Base-by-base conservation (phyloP, 106 monocot genomes). In the Iris macrosiphon region DNA sequence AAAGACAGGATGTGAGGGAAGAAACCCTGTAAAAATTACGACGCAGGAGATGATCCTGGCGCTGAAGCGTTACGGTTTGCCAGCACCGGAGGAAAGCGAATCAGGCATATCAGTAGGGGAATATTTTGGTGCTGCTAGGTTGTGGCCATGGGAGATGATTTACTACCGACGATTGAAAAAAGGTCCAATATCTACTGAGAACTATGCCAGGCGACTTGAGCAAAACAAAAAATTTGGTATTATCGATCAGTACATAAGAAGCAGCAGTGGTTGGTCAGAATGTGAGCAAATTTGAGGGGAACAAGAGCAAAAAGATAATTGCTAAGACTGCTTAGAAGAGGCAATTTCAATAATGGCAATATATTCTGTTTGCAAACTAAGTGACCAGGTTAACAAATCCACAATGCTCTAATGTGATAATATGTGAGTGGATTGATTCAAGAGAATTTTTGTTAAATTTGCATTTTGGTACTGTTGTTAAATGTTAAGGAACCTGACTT, bases 61-160 rank as follows among this genome's bases (percentile, higher is more conserved):
- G 63, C 61, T 76, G 42, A 76, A 52, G 57, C 79, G 79, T 56
- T 74, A 83, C 71, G 70, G 82, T 23, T 58, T 76, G 23, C 37
- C 46, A 30, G 40, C 53, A 25, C 63, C 52, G 14, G 69, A 72
- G 42, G 70, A 62, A 21, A 50, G 18, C 31, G 67, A 63, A 21
- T 32, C 29, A 10, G 72, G 49, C 9, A 26, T 67, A 10, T 41
- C 76, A 16, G 67, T 73, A 9, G 79, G 73, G 31, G 28, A 45
- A 22, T 83, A 79, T 48, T 79, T 83, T 44, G 88, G 88, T 59
- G 72, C 79, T 64, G 75, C 82, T 47, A 72, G 75, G 44, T 12
- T 83, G 47, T 88, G 88, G 88, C 82, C 82, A 40, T 88, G 88
- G 82, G 79, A 83, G 31, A 76, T 88, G 45, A 71, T 83, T 20